A percentile compares a stretch with the other conserved stretches of the same genome.
Conservation (phyloP, 2,329 filamentous ascomycete genomes). For the Colletotrichum spinosum region DNA sequence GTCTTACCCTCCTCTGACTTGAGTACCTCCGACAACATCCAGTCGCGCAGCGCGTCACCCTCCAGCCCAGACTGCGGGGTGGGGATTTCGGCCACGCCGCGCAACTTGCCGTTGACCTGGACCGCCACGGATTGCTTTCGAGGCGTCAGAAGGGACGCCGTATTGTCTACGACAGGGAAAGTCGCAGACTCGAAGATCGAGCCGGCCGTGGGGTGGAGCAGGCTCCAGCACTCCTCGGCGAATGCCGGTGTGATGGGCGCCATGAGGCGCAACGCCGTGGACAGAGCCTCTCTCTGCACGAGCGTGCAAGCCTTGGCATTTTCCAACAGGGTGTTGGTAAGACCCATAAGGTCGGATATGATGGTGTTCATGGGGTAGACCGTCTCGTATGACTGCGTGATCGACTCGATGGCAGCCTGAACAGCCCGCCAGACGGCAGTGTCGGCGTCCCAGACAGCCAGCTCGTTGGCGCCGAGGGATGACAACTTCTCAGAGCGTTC, state of each 20-base stretch:
- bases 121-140: constrained; percentile 71
- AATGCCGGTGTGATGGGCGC: constrained; percentile 85
- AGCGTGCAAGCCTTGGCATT: constrained; percentile 53
- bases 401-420: constrained; percentile 74
- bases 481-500: constrained; percentile 45
- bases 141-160: constrained; percentile 61
- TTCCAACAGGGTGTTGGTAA: constrained; percentile 76
- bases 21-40: constrained; percentile 72
- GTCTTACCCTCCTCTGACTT: constrained; percentile 69
- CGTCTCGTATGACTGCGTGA: constrained; percentile 75
- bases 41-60: constrained; percentile 63
- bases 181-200: constrained; percentile 58
- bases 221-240: constrained; percentile 82
- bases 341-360: constrained; percentile 83
- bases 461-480: constrained; percentile 43
- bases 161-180: constrained; percentile 71
- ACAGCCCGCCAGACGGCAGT: constrained; percentile 71
- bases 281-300: constrained; percentile 62
- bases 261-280: constrained; percentile 75
- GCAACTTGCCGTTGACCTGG: constrained; percentile 83
- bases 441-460: constrained; percentile 56
- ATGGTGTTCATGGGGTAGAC: constrained; percentile 86
- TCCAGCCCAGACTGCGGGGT: constrained; percentile 56
- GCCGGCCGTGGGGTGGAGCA: constrained; percentile 56
- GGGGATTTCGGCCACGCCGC: constrained; percentile 74